phyloP scores from a whole-genome alignment of 805 yeast genomes.

The Yamadazyma nakazawae region DNA sequence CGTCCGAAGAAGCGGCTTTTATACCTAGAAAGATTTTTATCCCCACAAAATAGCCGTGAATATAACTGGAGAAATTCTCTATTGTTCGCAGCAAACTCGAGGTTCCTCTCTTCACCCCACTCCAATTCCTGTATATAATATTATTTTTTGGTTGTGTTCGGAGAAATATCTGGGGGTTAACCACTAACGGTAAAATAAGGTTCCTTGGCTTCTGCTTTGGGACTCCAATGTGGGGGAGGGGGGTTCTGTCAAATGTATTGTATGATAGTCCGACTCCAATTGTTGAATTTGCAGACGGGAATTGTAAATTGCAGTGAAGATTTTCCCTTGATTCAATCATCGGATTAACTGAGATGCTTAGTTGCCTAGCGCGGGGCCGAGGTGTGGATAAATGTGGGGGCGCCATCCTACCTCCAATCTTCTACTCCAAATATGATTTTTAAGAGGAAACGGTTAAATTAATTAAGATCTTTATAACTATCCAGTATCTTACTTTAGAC shows the following conservation, averaged over 20 bases:
- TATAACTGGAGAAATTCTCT: conserved; percentile 1
- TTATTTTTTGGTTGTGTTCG: not conserved
- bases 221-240: too few species aligned
- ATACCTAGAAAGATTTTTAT: not conserved
- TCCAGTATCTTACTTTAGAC: too few species aligned
- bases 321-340: not conserved
- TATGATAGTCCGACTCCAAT: too few species aligned
- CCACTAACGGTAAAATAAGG: not conserved
- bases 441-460: too few species aligned
- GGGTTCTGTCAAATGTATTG: too few species aligned
- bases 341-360: conserved; percentile 2
- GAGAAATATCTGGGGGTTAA: conserved; percentile 5
- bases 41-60: conserved; percentile 6
- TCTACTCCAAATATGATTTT: too few species aligned
- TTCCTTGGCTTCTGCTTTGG: too few species aligned
- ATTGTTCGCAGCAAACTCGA: not conserved
- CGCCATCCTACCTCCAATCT: too few species aligned
- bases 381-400: not conserved
- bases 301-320: not conserved
- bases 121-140: not conserved
- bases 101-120: conserved; percentile 2
- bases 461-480: too few species aligned
- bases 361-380: not conserved
- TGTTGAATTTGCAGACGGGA: too few species aligned
- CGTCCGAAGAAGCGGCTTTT: not conserved